These are phyloP conservation scores for Mrakia hoshinonis DNA, from an alignment of 768 basidiomycete species.

Conservation along the genomic window DNA sequence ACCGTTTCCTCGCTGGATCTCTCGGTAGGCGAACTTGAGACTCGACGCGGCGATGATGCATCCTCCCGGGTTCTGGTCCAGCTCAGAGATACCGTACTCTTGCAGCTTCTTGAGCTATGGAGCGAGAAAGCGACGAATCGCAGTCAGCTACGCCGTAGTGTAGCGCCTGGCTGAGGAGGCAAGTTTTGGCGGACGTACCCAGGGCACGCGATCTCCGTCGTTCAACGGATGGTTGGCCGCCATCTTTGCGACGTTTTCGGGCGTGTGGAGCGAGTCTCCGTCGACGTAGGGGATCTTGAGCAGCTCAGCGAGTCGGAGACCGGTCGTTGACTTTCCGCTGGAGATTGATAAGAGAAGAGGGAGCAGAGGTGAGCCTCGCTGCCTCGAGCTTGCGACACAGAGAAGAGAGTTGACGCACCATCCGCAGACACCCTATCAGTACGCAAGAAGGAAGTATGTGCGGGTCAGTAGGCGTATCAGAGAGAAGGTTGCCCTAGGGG, in stretches of 20 bases:
- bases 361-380: not conserved
- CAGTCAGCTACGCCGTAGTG: too few relatives aligned
- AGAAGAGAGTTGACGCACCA: conserved; percentile 1
- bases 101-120: conserved; percentile 19
- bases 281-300: conserved; percentile 24
- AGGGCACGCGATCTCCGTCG: conserved; percentile 24
- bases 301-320: conserved; percentile 2
- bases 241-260: conserved; percentile 22
- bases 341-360: not conserved
- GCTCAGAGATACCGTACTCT: conserved; percentile 1
- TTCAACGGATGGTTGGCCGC: not conserved
- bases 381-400: too few relatives aligned
- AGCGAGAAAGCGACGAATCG: not conserved
- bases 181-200: conserved; percentile 7
- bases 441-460: not conserved
- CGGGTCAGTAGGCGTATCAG: not conserved
- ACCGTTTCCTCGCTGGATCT: conserved; percentile 24
- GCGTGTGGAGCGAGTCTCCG: conserved; percentile 25
- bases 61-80: conserved; percentile 13
- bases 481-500: conserved; percentile 4
- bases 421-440: conserved; percentile 21
- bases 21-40: conserved; percentile 21
- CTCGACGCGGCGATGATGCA: conserved; percentile 25
- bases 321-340: conserved; percentile 27
- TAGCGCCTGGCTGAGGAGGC: too few relatives aligned